A percentile compares a stretch with the other conserved stretches of the same genome.
Conservation (phyloP, 129 eudicot species). For the Dittrichia graveolens region DNA sequence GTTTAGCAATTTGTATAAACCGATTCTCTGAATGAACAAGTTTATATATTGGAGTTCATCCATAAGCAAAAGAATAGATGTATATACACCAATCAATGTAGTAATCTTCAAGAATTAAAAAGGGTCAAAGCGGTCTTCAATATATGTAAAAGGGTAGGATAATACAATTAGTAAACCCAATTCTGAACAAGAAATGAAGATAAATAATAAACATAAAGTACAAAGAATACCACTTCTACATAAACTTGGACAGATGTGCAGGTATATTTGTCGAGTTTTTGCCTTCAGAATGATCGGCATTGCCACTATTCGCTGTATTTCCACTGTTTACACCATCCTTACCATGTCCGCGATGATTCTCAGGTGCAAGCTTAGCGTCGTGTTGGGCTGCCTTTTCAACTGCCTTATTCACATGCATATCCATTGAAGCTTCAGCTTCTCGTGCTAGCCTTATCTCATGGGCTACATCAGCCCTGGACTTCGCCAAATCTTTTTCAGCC, state of each 20-base stretch:
- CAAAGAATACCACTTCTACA: background rate
- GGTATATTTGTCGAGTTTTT: conserved; percentile 29
- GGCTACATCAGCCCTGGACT: conserved; percentile 58
- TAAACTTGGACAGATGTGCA: conserved; percentile 31
- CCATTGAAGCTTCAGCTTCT: conserved; percentile 83
- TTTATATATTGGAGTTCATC: too few species aligned
- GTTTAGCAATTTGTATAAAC: too few species aligned
- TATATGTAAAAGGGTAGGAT: too few species aligned
- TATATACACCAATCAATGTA: too few species aligned
- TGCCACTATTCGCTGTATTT: background rate
- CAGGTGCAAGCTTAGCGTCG: conserved; percentile 39
- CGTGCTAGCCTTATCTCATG: conserved; percentile 72
- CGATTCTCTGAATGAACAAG: too few species aligned
- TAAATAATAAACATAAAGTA: too few species aligned
- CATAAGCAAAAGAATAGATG: too few species aligned
- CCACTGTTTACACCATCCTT: background rate
- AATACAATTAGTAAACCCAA: too few species aligned
- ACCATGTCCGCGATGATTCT: background rate
- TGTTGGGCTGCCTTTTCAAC: conserved; percentile 52
- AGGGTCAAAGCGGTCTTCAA: too few species aligned
- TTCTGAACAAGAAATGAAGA: too few species aligned
- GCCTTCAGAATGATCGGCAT: conserved; percentile 24
- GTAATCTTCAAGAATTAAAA: too few species aligned
- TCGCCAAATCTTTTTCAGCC: conserved; percentile 64
- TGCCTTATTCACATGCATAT: conserved; percentile 73